Percentiles rank a stretch among this genome's conserved stretches.
phyloP scores from a whole-genome alignment of 495 filamentous ascomycete genomes.

The Trichodelitschia bisporula region DNA sequence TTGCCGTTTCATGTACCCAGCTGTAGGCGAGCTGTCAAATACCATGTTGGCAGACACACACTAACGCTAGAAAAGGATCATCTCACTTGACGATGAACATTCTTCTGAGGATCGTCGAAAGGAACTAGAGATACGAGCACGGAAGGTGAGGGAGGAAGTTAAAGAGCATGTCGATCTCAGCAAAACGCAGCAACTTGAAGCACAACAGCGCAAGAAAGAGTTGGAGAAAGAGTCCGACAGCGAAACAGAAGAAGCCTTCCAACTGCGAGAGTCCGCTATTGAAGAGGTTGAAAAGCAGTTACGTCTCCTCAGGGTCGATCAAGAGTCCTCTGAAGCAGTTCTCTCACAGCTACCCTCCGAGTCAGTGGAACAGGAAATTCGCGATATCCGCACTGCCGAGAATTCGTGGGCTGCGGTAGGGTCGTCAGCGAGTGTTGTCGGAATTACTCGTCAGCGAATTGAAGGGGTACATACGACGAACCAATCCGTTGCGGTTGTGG shows the following conservation, averaged over 20 bases:
- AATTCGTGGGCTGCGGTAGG: background rate
- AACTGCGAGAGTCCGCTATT: background rate
- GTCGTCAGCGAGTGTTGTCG: background rate
- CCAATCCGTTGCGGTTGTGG: background rate
- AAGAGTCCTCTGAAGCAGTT: background rate
- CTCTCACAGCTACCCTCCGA: background rate
- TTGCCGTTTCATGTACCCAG: background rate
- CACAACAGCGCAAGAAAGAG: background rate
- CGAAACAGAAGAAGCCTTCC: background rate
- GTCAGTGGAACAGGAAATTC: background rate
- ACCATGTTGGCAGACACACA: background rate
- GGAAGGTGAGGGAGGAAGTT: background rate
- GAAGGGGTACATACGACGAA: background rate
- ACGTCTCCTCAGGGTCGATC: background rate
- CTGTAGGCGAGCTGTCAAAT: background rate
- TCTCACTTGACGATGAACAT: background rate
- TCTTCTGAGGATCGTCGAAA: background rate
- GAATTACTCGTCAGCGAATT: background rate
- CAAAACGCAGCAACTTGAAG: background rate
- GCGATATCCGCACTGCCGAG: background rate
- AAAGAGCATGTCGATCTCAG: background rate
- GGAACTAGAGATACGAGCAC: background rate
- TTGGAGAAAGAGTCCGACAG: background rate
- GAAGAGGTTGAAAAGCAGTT: slow-evolving; percentile 1
- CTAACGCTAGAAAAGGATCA: background rate